Base-by-base conservation (phyloP, 2,329 filamentous ascomycete species). In the Hirsutella minnesotensis region DNA sequence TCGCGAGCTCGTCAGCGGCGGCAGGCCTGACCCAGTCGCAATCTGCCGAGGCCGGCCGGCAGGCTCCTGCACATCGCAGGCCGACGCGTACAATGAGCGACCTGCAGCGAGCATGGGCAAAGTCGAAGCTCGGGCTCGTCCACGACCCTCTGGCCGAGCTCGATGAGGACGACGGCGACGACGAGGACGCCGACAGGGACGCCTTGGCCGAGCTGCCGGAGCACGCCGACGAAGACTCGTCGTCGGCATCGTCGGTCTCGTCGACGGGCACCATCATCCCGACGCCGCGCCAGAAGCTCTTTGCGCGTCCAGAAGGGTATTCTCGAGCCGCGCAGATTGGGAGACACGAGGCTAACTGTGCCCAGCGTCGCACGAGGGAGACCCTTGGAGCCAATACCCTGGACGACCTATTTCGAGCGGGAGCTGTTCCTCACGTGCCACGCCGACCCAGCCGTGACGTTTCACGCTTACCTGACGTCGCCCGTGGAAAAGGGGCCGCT, bases 181-280 rank as follows among this genome's bases (percentile, higher is more conserved):
- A 20, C 10, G 35, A 21, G 35, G 20, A 24, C 5, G 36, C 36
- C 16, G 36, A 19, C 43, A 54, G 50, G 35, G 62, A 66, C 47
- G 68, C 73, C 47, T 59, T 70, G 41, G 54, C 65, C 21, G 70
- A 73, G 49, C 53, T 72, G 42, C 64, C 61, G 8, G 63, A 67
- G 44, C 55, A 67, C 41, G 57, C 62, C 35, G 70, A 68, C 41
- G 75, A 86, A 53, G 81, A 85, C 58, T 84, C 80, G 13, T 85
- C 80, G 1, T 83, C 79, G 9, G 77, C 85, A 13, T 94, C 64
- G 0, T 95, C 88, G n/a, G 81, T 86, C 31, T 94, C 89, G 3
- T 95, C 89, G 2, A 87, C 88, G 3, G 88, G 89, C 21, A 96
- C 90, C n/a, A 75, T 96, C 47, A 82, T 87, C 49, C 87, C 89